These are phyloP conservation scores for Dactylellina cionopaga DNA, from an alignment of 2,329 filamentous ascomycete genomes.

Conservation along the genomic window DNA sequence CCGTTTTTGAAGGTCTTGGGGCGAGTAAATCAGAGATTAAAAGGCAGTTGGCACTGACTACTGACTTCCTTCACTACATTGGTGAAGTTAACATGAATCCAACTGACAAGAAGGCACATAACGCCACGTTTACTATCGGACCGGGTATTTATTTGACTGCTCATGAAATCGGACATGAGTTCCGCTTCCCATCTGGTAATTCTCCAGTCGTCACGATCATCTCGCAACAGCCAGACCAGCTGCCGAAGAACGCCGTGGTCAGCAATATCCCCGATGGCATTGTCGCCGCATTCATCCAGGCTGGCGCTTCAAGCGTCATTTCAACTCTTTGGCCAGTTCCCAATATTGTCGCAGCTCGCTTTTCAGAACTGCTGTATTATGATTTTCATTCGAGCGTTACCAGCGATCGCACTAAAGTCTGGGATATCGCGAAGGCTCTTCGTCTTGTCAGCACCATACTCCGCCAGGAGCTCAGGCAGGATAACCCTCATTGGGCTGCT, in stretches of 20 bases:
- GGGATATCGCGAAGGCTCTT: constrained; percentile 30
- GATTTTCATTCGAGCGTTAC: constrained; percentile 2
- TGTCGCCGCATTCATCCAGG: constrained; percentile 29
- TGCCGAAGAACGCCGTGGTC: neutral
- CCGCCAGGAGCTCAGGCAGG: neutral
- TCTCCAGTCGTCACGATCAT: constrained; percentile 25
- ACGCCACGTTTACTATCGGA: neutral
- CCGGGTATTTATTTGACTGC: constrained; percentile 16
- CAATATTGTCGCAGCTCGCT: constrained; percentile 8
- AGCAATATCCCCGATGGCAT: constrained; percentile 30
- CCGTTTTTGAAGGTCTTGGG: neutral
- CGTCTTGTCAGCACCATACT: neutral
- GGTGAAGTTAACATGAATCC: constrained; percentile 27
- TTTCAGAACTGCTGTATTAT: constrained; percentile 26
- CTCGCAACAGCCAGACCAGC: constrained; percentile 4
- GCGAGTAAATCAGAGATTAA: neutral
- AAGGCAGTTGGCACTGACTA: constrained; percentile 22
- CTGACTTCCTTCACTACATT: constrained; percentile 40
- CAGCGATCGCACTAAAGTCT: constrained; percentile 4
- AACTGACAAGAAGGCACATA: constrained; percentile 1
- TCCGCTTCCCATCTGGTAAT: constrained; percentile 17
- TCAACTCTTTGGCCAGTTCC: constrained; percentile 48
- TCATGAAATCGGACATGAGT: constrained; percentile 1
- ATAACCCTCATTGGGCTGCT: constrained; percentile 30
- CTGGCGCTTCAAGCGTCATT: constrained; percentile 34